These are phyloP conservation scores for Poronia punctata DNA, from an alignment of 495 filamentous ascomycete species.

Conservation along the genomic window DNA sequence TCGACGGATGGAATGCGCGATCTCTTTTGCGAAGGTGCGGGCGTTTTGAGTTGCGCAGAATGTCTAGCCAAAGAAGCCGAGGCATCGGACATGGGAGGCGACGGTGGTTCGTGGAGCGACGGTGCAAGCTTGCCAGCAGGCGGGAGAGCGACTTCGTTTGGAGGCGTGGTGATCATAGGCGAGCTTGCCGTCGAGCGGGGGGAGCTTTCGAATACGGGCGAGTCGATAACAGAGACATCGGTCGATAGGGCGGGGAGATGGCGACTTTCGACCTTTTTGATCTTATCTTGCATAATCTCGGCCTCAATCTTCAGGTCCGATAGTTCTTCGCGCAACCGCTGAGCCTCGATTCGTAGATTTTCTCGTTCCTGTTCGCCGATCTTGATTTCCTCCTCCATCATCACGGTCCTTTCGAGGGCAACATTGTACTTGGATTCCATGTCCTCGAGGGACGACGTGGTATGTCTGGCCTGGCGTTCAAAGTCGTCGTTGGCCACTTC, in stretches of 20 bases:
- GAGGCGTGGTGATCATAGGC: conserved; percentile 65
- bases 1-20: conserved; percentile 42
- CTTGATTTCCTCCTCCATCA: conserved; percentile 92
- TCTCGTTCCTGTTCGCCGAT: conserved; percentile 87
- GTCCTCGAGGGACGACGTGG: conserved; percentile 90
- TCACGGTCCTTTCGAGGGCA: conserved; percentile 81
- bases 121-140: conserved; percentile 27
- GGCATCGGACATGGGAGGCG: conserved; percentile 66
- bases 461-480: conserved; percentile 90
- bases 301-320: conserved; percentile 89
- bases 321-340: conserved; percentile 81
- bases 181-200: conserved; percentile 60
- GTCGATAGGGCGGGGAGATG: conserved; percentile 47
- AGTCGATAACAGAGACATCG: conserved; percentile 45
- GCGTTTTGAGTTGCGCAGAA: conserved; percentile 25
- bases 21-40: conserved; percentile 32
- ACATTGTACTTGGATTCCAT: conserved; percentile 95
- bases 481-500: conserved; percentile 98
- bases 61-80: conserved; percentile 55
- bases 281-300: conserved; percentile 88
- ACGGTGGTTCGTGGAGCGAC: conserved; percentile 45
- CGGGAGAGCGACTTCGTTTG: conserved; percentile 53
- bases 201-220: conserved; percentile 52
- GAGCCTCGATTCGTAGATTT: conserved; percentile 74
- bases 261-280: conserved; percentile 54